Conservation (phyloP, 768 basidiomycete genomes). For the Austroboletus eburneus region DNA sequence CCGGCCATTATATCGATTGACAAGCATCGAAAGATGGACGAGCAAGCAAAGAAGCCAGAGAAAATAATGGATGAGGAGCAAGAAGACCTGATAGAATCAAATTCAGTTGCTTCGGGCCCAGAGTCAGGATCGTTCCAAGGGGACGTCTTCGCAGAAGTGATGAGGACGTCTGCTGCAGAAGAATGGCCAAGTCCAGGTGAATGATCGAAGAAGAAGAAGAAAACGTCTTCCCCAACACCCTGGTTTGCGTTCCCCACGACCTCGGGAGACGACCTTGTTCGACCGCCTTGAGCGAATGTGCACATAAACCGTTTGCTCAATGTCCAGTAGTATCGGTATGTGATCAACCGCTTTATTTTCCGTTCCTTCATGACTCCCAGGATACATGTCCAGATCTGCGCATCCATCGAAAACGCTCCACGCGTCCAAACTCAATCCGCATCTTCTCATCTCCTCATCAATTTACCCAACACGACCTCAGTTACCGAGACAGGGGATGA, state of each 20-base stretch:
- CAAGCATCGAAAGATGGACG: constrained; percentile 38
- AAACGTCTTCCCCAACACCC: constrained; percentile 7
- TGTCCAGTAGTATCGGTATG: constrained; percentile 84
- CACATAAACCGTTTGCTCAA: constrained; percentile 85
- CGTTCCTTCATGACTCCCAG: constrained; percentile 33
- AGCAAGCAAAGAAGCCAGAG: constrained; percentile 32
- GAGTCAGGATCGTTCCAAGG: constrained; percentile 19
- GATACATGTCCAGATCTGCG: constrained; percentile 84
- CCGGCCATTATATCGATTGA: constrained; percentile 74
- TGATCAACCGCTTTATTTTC: not conserved
- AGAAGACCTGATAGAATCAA: constrained; percentile 3
- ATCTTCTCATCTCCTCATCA: constrained; percentile 63
- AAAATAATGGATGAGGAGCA: not conserved
- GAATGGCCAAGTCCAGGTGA: constrained; percentile 1
- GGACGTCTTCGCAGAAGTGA: constrained; percentile 23
- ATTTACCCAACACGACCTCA: constrained; percentile 52
- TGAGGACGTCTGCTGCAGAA: not conserved
- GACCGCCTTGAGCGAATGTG: constrained; percentile 89
- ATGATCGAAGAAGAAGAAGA: constrained; percentile 11
- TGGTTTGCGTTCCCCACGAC: constrained; percentile 54
- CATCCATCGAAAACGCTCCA: constrained; percentile 80
- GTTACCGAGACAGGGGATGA: constrained; percentile 38
- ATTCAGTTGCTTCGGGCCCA: constrained; percentile 10
- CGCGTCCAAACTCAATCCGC: constrained; percentile 69
- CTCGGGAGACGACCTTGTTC: constrained; percentile 87